phyloP scores from a whole-genome alignment of 2,329 filamentous ascomycete species.

The Colletotrichum spaethianum region DNA sequence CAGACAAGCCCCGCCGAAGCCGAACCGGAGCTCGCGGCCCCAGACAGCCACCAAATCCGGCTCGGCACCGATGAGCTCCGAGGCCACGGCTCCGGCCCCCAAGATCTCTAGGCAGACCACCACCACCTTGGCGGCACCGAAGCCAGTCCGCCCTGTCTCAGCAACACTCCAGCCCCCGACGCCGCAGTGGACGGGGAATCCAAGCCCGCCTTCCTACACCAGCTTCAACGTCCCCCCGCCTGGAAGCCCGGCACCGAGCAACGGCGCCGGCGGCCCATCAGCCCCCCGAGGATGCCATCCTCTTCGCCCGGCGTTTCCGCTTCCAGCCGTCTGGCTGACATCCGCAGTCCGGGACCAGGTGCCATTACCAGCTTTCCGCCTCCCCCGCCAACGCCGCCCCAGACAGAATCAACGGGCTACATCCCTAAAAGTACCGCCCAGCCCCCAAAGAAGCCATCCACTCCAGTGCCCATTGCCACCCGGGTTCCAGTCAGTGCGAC shows the following conservation, averaged over 20 bases:
- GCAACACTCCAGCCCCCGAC: conserved; percentile 15
- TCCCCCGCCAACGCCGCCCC: conserved; percentile 28
- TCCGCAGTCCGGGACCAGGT: conserved; percentile 30
- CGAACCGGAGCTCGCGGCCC: conserved; percentile 33
- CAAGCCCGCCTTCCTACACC: conserved; percentile 28
- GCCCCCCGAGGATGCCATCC: neutral
- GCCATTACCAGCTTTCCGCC: conserved; percentile 38
- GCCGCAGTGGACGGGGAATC: conserved; percentile 21
- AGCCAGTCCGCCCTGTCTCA: conserved; percentile 24
- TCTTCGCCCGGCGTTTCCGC: neutral
- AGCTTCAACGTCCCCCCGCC: conserved; percentile 35
- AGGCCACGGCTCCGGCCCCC: conserved; percentile 7
- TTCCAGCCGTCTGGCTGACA: neutral
- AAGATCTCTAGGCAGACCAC: conserved; percentile 10
- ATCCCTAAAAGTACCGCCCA: neutral
- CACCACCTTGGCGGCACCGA: conserved; percentile 29
- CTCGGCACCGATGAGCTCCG: neutral
- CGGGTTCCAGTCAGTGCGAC: neutral
- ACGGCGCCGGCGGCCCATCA: neutral
- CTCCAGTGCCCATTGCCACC: neutral
- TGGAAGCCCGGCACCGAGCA: conserved; percentile 26
- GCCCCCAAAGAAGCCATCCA: neutral
- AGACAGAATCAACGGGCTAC: neutral
- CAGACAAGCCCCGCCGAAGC: neutral
- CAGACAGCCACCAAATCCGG: conserved; percentile 1